These are phyloP conservation scores for Lecanoromycetidae sp. DNA, from an alignment of 2,329 filamentous ascomycete genomes.

Conservation along the genomic window DNA sequence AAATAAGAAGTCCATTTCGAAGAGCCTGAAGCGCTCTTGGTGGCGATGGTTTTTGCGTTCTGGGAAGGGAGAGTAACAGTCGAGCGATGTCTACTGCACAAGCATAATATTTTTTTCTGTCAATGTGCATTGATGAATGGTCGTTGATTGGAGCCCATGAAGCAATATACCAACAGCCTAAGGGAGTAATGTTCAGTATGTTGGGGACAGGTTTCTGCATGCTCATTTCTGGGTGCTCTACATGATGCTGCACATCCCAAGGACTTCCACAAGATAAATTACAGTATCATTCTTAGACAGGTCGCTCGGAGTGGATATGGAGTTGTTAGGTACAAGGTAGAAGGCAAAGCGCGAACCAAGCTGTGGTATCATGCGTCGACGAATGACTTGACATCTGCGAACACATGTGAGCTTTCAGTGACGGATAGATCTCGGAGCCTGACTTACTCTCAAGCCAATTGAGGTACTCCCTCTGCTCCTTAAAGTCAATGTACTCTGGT, in stretches of 20 bases:
- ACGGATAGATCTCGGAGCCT: slow-evolving; percentile 7
- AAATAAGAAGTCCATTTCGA: not conserved
- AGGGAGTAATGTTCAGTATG: not conserved
- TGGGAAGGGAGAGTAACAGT: no score
- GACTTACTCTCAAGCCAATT: slow-evolving; percentile 64
- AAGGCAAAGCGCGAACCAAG: not conserved
- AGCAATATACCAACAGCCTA: no score
- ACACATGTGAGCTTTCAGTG: slow-evolving; percentile 6
- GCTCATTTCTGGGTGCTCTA: not conserved
- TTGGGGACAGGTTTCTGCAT: not conserved
- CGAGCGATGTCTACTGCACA: no score
- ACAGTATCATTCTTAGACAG: not conserved
- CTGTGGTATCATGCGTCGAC: slow-evolving; percentile 49
- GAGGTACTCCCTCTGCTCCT: slow-evolving; percentile 97
- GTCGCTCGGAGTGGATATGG: slow-evolving; percentile 9
- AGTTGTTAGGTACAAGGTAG: slow-evolving; percentile 2
- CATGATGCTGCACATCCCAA: not conserved
- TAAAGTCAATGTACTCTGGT: slow-evolving; percentile 91
- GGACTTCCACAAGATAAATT: not conserved
- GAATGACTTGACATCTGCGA: slow-evolving; percentile 65
- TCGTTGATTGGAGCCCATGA: no score
- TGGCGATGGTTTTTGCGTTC: no score
- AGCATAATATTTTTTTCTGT: no score
- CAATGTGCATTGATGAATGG: no score
- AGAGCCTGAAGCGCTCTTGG: not conserved